A percentile compares a stretch with the other conserved stretches of the same genome.
Conservation (phyloP, 768 basidiomycete species). For the Phlebiopsis gigantea region DNA sequence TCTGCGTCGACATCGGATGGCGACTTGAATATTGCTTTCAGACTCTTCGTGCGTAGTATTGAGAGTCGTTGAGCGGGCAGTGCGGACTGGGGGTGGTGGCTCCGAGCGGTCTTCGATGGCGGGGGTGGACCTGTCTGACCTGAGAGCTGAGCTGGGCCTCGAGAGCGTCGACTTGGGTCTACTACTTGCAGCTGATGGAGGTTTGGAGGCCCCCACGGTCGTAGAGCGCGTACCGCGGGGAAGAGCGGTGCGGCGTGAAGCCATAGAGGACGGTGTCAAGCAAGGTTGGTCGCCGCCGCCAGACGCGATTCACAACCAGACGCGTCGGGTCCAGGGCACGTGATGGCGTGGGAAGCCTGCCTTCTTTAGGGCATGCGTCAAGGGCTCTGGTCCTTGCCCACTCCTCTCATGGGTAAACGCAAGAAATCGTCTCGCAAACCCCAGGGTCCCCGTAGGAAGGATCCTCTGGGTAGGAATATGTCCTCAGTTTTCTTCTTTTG, state of each 20-base stretch:
- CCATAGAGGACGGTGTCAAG: conserved; percentile 36
- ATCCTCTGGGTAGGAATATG: conserved; percentile 59
- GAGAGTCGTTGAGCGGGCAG: background rate
- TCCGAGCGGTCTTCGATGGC: conserved; percentile 17
- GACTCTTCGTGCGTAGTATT: conserved; percentile 29
- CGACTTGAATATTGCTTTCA: conserved; percentile 90
- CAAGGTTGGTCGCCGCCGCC: background rate
- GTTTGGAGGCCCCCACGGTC: conserved; percentile 24
- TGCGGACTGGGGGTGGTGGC: background rate
- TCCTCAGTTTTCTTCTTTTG: background rate
- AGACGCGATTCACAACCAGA: background rate
- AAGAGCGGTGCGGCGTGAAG: conserved; percentile 52
- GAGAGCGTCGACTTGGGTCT: conserved; percentile 44
- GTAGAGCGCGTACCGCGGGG: conserved; percentile 36
- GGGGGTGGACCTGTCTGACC: conserved; percentile 24
- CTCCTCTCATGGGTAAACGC: conserved; percentile 71
- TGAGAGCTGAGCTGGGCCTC: conserved; percentile 34
- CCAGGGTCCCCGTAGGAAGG: conserved; percentile 56
- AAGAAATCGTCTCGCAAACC: conserved; percentile 88
- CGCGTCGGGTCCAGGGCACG: conserved; percentile 11
- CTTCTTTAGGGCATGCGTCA: background rate
- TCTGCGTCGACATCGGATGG: conserved; percentile 82
- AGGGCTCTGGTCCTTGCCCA: conserved; percentile 9
- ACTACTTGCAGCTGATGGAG: conserved; percentile 28
- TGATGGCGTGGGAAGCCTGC: conserved; percentile 7